Percentiles rank a stretch among this genome's conserved stretches.
Conservation (phyloP, 129 eudicot species). For the Flaveria trinervia region DNA sequence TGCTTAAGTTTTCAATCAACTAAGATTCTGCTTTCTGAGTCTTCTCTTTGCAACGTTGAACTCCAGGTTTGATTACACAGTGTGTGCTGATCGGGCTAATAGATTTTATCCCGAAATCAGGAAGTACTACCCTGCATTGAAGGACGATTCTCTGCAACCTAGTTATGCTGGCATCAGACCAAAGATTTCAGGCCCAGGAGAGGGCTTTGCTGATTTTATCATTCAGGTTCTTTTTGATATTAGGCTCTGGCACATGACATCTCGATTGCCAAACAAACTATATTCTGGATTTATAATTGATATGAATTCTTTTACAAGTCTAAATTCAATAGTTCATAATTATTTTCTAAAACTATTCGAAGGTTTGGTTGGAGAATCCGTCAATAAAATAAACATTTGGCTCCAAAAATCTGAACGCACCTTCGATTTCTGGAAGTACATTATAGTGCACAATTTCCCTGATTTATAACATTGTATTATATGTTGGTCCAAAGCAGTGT, state of each 20-base stretch:
- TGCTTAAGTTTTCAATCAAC: background rate
- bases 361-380: background rate
- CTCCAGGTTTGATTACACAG: slow-evolving; percentile 78
- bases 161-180: slow-evolving; percentile 89
- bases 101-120: slow-evolving; percentile 74
- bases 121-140: slow-evolving; percentile 72
- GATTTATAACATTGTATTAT: background rate
- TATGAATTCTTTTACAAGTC: slow-evolving; percentile 1
- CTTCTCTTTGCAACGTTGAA: slow-evolving; percentile 18
- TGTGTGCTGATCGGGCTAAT: slow-evolving; percentile 59
- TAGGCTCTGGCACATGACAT: background rate
- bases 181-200: slow-evolving; percentile 71
- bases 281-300: background rate
- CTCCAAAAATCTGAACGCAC: background rate
- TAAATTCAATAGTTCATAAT: background rate
- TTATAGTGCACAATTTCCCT: background rate
- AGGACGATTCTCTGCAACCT: slow-evolving; percentile 76
- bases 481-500: background rate
- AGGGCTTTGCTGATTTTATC: slow-evolving; percentile 62
- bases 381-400: background rate
- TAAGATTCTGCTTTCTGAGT: background rate
- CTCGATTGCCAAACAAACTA: background rate
- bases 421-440: background rate
- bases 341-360: background rate
- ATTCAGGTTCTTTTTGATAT: slow-evolving; percentile 55